Conservation (phyloP, 2,329 filamentous ascomycete genomes). For the Colletotrichum cuscutae region DNA sequence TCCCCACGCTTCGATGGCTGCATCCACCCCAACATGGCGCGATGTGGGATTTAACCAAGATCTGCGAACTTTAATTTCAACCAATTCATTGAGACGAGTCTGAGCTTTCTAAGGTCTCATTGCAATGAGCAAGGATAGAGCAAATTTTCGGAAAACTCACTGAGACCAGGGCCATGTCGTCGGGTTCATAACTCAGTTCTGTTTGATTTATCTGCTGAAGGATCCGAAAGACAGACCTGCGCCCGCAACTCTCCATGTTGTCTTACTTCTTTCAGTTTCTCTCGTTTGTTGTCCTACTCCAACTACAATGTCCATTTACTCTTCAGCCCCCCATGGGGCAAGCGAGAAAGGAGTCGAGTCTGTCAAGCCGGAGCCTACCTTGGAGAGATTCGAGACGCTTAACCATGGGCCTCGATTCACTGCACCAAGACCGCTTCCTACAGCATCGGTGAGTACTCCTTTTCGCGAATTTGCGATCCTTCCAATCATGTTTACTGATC, state of each 20-base stretch:
- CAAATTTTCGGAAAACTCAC: background rate
- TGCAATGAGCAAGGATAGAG: background rate
- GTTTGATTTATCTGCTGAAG: background rate
- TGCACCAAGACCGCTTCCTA: conserved; percentile 18
- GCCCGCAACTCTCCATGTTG: background rate
- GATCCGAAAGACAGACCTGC: background rate
- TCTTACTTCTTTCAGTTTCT: background rate
- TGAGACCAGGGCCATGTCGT: background rate
- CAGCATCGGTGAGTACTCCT: conserved; percentile 15
- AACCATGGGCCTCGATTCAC: background rate
- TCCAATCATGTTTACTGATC: background rate
- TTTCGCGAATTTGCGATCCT: background rate
- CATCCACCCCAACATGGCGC: conserved; percentile 21
- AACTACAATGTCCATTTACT: conserved; percentile 1
- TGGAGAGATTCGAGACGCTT: background rate
- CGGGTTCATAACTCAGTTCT: background rate
- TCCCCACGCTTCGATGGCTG: background rate
- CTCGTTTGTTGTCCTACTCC: too few species aligned
- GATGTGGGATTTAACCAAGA: conserved; percentile 7
- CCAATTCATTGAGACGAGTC: background rate
- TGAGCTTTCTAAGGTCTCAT: background rate
- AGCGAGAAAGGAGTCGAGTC: conserved; percentile 10
- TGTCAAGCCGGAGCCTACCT: background rate
- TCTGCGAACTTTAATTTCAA: conserved; percentile 18
- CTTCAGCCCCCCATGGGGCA: background rate